Percentiles rank a stretch among this genome's conserved stretches.
Conservation (phyloP, 176 grass and related monocot species). For the Oryza glaberrima region DNA sequence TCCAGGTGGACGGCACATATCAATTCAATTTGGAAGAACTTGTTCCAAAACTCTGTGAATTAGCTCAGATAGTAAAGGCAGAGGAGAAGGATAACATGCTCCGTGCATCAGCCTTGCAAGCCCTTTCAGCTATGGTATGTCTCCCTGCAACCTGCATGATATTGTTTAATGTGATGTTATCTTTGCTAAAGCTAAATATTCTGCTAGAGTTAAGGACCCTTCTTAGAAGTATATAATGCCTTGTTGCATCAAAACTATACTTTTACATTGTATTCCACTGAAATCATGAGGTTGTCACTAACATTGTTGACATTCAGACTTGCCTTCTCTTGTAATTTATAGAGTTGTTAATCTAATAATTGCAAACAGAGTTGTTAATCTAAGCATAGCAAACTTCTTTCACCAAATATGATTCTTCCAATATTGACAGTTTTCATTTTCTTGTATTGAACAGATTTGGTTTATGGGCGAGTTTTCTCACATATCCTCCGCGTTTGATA, state of each 20-base stretch:
- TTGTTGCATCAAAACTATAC: not conserved
- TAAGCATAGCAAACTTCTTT: slow-evolving; percentile 5
- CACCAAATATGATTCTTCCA: slow-evolving; percentile 3
- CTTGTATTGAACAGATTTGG: slow-evolving; percentile 65
- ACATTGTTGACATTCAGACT: not conserved
- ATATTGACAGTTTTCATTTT: slow-evolving; percentile 40
- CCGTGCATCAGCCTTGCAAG: slow-evolving; percentile 62
- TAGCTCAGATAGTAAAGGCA: slow-evolving; percentile 71
- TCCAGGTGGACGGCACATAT: slow-evolving; percentile 86
- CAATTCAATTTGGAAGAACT: slow-evolving; percentile 94
- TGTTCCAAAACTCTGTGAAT: slow-evolving; percentile 69
- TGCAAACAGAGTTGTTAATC: slow-evolving; percentile 11
- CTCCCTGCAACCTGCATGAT: slow-evolving; percentile 44
- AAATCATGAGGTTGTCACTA: not conserved
- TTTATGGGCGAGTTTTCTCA: slow-evolving; percentile 96
- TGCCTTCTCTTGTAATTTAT: not conserved
- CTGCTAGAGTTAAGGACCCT: not conserved
- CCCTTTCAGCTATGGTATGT: slow-evolving; percentile 81
- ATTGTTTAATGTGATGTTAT: slow-evolving; percentile 45
- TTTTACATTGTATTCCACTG: not conserved
- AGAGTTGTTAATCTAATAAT: not conserved
- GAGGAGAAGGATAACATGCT: slow-evolving; percentile 51
- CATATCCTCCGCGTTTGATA: slow-evolving; percentile 84
- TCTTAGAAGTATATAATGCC: not conserved
- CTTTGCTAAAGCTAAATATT: not conserved